These are phyloP conservation scores for Paraphaeosphaeria minitans DNA, from an alignment of 2,329 filamentous ascomycete species.

Conservation along the genomic window DNA sequence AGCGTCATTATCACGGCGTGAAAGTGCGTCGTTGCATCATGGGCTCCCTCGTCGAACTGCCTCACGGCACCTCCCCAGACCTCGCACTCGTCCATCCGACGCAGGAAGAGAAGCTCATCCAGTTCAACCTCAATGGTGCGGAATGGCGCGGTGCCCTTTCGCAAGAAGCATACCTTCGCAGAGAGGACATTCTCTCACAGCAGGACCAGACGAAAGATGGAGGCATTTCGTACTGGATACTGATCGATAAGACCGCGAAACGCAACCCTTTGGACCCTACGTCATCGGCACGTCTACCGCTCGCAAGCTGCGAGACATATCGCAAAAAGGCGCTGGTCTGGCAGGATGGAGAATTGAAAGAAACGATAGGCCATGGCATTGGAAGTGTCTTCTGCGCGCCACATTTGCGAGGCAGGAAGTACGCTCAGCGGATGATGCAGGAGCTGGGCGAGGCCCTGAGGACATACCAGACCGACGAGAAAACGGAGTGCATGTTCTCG, in stretches of 20 bases:
- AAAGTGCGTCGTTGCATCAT: slow-evolving; percentile 20
- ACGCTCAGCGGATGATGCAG: slow-evolving; percentile 78
- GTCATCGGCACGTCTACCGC: slow-evolving; percentile 49
- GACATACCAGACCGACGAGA: slow-evolving; percentile 55
- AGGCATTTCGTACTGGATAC: slow-evolving; percentile 64
- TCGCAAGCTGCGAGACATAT: slow-evolving; percentile 65
- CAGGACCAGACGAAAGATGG: slow-evolving; percentile 61
- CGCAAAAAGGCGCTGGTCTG: slow-evolving; percentile 55
- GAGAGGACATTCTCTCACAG: slow-evolving; percentile 59
- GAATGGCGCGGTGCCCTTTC: slow-evolving; percentile 64
- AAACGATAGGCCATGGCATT: slow-evolving; percentile 73
- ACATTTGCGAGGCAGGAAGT: slow-evolving; percentile 71
- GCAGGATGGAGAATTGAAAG: slow-evolving; percentile 54
- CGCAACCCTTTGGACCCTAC: slow-evolving; percentile 44
- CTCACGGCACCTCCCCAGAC: slow-evolving; percentile 55
- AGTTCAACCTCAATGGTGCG: slow-evolving; percentile 59
- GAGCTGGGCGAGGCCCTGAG: slow-evolving; percentile 64
- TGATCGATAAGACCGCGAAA: slow-evolving; percentile 55
- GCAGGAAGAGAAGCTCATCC: slow-evolving; percentile 57
- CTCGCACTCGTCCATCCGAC: slow-evolving; percentile 62
- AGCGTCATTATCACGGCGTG: background rate
- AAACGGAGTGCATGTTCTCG: slow-evolving; percentile 64
- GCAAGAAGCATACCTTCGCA: slow-evolving; percentile 61
- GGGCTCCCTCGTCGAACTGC: slow-evolving; percentile 47
- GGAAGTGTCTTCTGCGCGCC: slow-evolving; percentile 79